Evolutionary conservation across 192 early-diverging fungal genomes (phyloP), one percentile per base, ranked within the genome.

Genomic region (Podila epicladia): DNA sequence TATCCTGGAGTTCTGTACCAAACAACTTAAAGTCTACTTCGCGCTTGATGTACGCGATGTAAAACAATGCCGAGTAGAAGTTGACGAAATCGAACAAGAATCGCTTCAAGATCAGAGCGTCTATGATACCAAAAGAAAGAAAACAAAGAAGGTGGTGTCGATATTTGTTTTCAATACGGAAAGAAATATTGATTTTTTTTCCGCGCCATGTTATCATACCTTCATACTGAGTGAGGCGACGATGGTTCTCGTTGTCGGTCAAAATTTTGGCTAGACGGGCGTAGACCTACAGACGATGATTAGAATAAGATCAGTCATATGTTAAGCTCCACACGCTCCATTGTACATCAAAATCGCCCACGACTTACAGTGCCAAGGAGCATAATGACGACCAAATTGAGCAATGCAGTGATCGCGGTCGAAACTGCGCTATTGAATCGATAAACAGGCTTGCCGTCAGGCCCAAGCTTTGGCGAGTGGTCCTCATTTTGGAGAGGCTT

Each of bases 31-130:
- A 2, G 28, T 19, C 22, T 41, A 76, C 15, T 5, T 38, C 65
- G 5, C 15, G 63, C 70, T 82, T 92, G 41, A 91, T 63, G n/a
- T 90, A 69, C 26, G 84, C 82, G 38, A 89, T 85, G 65, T 92
- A 92, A 62, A 92, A 77, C 19, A 93, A 63, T 7, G 77, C 69
- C n/a, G 84, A 83, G 71, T 89, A 93, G 66, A 87, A 91, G 82
- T 91, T 90, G 51, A 92, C 61, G 62, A 92, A 91, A 50, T 84
- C 85, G 63, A 93, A 85, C 20, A 93, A 38, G 71, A 88, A 90
- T 9, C 69, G 74, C 66, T 93, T 93, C 61, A 83, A 49, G 48
- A 90, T 90, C 19, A 88, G 79, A 5, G 86, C 65, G 73, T 89
- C 86, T 84, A 68, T n/a, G 32, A 48, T 5, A 2, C 20, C 53